phyloP scores from a whole-genome alignment of 306 rosid genomes.

The Mimosa pudica region DNA sequence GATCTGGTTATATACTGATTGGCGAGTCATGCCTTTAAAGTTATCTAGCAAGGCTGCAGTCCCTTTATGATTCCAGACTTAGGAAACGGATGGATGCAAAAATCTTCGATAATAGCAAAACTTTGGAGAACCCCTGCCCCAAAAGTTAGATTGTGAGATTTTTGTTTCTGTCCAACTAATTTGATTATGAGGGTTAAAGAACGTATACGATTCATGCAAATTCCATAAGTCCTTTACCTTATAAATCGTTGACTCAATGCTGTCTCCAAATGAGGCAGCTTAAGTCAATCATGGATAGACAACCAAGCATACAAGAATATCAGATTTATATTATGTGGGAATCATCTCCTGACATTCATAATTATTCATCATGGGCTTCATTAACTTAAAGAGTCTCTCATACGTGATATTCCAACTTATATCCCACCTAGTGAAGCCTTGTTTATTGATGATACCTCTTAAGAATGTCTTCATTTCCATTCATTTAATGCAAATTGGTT shows the following conservation, averaged over 20 bases:
- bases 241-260: neutral
- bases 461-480: neutral
- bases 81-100: neutral
- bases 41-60: neutral
- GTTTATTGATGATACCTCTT: conserved; percentile 21
- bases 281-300: neutral
- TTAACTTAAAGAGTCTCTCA: neutral
- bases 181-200: neutral
- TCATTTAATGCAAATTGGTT: neutral
- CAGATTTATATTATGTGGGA: neutral
- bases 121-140: neutral
- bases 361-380: neutral
- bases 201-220: neutral
- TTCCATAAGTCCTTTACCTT: neutral
- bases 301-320: neutral
- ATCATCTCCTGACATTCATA: neutral
- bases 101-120: neutral
- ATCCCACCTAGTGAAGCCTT: neutral
- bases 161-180: neutral
- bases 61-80: neutral
- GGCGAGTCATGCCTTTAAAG: neutral
- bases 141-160: neutral
- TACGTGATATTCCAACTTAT: conserved; percentile 2
- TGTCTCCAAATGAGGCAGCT: neutral
- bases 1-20: neutral